Evolutionary conservation across 108 stramenopile species (phyloP), one percentile per base, ranked within the genome.

Genomic region (Nitzschia palea): DNA sequence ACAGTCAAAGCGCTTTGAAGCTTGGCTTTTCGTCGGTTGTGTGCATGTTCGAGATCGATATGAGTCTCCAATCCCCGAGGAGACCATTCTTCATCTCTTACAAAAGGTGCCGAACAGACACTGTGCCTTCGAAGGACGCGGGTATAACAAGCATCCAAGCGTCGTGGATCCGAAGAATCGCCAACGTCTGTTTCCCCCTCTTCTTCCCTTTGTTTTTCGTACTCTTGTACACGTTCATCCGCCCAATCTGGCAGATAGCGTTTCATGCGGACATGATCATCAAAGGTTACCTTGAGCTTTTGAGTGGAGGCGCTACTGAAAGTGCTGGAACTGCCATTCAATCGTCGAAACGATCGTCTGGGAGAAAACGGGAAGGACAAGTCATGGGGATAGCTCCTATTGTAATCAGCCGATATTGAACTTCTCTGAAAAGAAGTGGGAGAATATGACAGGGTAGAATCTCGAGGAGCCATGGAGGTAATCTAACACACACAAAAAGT

Each of bases 211-310:
- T 60, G 59, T 8, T 3, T 4, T 60, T 60, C 59, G 9, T 40
- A 31, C 1, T 40, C 59, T 42, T 60, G 40, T 25, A 34, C 59
- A 8, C 40, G 36, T 23, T 36, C 40, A 5, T 34, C 23, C 18
- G 59, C 59, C 59, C 59, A 60, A 14, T 40, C 26, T 1, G 59
- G 59, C 37, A 40, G 12, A 40, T 42, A 60, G 40, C 43, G 40
- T 31, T 26, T 31, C 15, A 60, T 32, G 20, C 43, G 27, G n/a
- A 60, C 59, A 2, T 18, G 15, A 25, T 40, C 40, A 42, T 60
- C n/a, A 40, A 60, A 60, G 3, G 23, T 40, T 14, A 60, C 59
- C n/a, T 32, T 32, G 5, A 42, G 17, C 2, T 60, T 60, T 23
- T 18, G 3, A 12, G 27, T 40, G 1, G 36, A 20, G 1, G 8